Base-by-base conservation (phyloP, 140 eudicot species). In the Flaveria floridana region DNA sequence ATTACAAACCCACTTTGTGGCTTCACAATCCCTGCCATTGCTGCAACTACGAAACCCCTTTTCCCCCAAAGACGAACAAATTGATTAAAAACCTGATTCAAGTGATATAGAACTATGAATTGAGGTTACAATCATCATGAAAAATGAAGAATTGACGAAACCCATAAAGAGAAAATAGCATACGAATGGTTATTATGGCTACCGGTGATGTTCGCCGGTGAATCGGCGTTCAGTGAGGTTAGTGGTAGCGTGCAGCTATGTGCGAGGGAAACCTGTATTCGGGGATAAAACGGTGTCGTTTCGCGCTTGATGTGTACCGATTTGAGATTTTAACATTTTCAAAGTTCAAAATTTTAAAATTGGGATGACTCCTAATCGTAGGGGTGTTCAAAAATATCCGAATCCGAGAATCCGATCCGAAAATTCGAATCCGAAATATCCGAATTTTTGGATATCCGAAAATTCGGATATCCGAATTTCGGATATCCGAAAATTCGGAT, bases 1-100 rank as follows among this genome's bases (percentile, higher is more conserved):
- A 92, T 52, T 18, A 83, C 37, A 73, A 92, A 87, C 8, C 80
- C 83, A 47, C 86, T 85, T 70, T 78, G 84, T 67, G 88, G 81
- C 89, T 84, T 89, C 77, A 83, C 63, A 9, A 79, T 78, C 71
- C 91, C 89, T 18, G 88, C 84, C 89, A 88, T 84, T 73, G 51
- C 73, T 68, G 62, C 70, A 58, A 37, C 66, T 70, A 50, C 12
- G 14, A 37, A 71, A 50, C 39, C 66, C 66, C 65, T 47, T 65
- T 63, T 37, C 46, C 79, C 79, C 34, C 16, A 47, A 78, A 55
- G 16, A 34, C 3, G 48, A 42, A 44, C 8, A 16, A 13, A 30
- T 34, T 19, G 44, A 62, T 64, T 25, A 50, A 53, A 63, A 48
- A 39, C 55, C 41, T 16, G 72, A 2, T 3, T 64, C 64, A 8